Base-by-base conservation (phyloP, 2,329 filamentous ascomycete genomes). In the Tetracladium maxilliforme region DNA sequence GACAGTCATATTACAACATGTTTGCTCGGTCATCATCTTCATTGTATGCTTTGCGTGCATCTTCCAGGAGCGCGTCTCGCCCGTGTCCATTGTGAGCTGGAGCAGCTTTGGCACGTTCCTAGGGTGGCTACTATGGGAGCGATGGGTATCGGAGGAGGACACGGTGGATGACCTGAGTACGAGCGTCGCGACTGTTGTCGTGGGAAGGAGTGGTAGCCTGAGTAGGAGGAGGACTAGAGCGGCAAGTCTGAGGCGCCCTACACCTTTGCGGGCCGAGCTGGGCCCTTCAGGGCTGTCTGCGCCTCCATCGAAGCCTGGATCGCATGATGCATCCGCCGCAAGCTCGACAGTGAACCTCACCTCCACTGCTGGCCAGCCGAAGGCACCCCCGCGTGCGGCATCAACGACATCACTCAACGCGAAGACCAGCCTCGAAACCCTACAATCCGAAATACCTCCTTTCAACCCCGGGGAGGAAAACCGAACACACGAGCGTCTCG, bases 1-100 rank as follows among this genome's bases (percentile, higher is more conserved):
- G 10, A 94, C 87, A 4, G 83, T 95, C 30, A 94, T 98, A 37
- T 80, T 95, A 11, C 90, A 98, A 49, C 90, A 98, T 49, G 79
- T 95, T 24, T 92, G 83, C 48, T 92, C 83, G 6, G 86, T 95
- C 32, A 79, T 80, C 27, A 87, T 98, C 29, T 98, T 95, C 45
- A 69, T 92, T 32, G 86, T 87, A 36, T 92, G 81, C 51, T 98
- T 98, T 45, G 74, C 86, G 10, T 83, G 74, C 26, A 98, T 98
- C 33, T 80, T 80, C 38, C 73, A 87, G 39, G 74, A 86, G 38
- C 70, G 83, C 19, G 71, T 94, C n/a, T 84, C 79, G 17, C 86
- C 87, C 3, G 72, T 92, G n/a, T 74, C 82, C 1, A 74, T 95
- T 4, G 84, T 92, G 9, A 76, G 79, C 34, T 84, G 78, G 64